Percentiles rank a stretch among this genome's conserved stretches.
Evolutionary conservation across 306 rosid genomes (phyloP).

Genomic region (Dicorynia guianensis): DNA sequence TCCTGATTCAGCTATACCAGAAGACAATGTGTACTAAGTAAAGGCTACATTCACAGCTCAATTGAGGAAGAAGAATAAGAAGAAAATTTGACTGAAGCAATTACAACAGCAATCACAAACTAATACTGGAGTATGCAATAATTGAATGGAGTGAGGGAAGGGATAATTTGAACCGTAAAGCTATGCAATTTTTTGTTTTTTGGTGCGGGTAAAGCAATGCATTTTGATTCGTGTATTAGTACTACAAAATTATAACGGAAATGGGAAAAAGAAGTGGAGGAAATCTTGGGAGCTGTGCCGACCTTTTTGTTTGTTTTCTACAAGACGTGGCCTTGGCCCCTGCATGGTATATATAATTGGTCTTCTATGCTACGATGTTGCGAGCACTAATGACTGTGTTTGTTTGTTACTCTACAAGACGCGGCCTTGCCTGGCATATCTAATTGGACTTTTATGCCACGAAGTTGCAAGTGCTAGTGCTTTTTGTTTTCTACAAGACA

Average conservation of each 20-base stretch:
- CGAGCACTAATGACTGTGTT: no score
- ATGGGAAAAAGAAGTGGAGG: neutral
- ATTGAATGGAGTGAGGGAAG: neutral
- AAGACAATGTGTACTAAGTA: neutral
- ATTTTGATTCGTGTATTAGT: constrained; percentile 23
- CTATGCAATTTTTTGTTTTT: no score
- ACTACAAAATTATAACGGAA: neutral
- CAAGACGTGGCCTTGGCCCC: no score
- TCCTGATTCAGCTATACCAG: neutral
- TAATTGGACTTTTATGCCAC: no score
- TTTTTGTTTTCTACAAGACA: no score
- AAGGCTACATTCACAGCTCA: neutral
- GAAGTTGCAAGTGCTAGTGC: no score
- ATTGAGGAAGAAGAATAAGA: neutral
- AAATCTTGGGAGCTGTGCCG: neutral
- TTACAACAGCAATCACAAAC: neutral
- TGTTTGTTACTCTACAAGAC: no score
- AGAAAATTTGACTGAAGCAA: neutral
- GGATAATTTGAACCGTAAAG: neutral
- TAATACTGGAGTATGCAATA: neutral
- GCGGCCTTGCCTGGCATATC: no score
- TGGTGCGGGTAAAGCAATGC: neutral
- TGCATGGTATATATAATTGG: no score
- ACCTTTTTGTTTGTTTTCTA: no score
- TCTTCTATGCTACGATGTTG: no score